A percentile compares a stretch with the other conserved stretches of the same genome.
Evolutionary conservation across 306 rosid genomes (phyloP).

Genomic region (Vicia faba): DNA sequence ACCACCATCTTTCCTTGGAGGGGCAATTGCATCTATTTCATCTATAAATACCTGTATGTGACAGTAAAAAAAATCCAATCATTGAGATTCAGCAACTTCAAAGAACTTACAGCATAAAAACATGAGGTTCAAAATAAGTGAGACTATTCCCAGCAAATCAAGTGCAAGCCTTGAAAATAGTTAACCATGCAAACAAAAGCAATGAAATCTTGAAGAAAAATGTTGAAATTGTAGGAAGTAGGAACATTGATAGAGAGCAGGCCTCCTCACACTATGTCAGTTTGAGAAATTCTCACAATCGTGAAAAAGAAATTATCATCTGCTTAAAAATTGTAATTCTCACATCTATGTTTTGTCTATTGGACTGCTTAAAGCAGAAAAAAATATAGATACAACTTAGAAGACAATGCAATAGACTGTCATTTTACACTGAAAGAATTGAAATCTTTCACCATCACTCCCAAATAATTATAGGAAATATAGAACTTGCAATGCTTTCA

Average conservation of each 20-base stretch:
- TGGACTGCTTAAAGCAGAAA: conserved; percentile 27
- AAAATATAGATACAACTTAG: conserved; percentile 10
- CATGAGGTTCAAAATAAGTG: conserved; percentile 26
- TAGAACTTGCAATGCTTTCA: not conserved
- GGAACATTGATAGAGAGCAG: conserved; percentile 14
- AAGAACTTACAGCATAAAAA: conserved; percentile 26
- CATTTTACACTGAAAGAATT: conserved; percentile 14
- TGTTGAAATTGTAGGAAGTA: not conserved
- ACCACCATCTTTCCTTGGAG: conserved; percentile 86
- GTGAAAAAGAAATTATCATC: not conserved
- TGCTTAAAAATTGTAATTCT: not conserved
- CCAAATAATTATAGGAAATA: conserved; percentile 5
- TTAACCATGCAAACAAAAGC: conserved; percentile 6
- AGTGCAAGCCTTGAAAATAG: conserved; percentile 20
- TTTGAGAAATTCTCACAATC: conserved; percentile 11
- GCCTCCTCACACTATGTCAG: not conserved
- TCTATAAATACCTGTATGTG: conserved; percentile 71
- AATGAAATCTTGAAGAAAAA: conserved; percentile 20
- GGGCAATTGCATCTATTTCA: conserved; percentile 94
- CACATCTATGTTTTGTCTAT: conserved; percentile 22
- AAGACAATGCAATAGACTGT: conserved; percentile 21
- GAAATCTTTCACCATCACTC: conserved; percentile 18
- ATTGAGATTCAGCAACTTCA: conserved; percentile 26
- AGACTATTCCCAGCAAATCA: conserved; percentile 23
- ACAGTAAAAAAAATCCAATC: conserved; percentile 37